Conservation (phyloP, 768 basidiomycete genomes). For the Tylopilus felleus region DNA sequence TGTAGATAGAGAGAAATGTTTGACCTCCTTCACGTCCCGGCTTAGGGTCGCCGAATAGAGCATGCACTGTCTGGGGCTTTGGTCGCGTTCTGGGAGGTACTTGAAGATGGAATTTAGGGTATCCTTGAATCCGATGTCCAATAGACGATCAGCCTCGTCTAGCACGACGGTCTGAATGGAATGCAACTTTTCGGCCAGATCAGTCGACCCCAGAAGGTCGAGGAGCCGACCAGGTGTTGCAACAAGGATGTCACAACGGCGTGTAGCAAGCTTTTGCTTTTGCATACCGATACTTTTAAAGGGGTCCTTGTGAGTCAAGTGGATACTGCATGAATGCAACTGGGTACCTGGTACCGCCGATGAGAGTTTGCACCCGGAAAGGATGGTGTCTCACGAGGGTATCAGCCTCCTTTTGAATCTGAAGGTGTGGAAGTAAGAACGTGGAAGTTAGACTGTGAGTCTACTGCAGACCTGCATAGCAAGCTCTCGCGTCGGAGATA, state of each 20-base stretch:
- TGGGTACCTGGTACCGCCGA: conserved; percentile 53
- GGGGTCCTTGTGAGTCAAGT: conserved; percentile 1
- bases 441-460: not conserved
- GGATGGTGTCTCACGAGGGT: conserved; percentile 39
- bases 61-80: conserved; percentile 61
- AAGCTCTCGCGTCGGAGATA: conserved; percentile 74
- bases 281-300: conserved; percentile 22
- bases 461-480: conserved; percentile 60
- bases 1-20: conserved; percentile 1
- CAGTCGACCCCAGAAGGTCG: conserved; percentile 57
- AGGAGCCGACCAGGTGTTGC: conserved; percentile 75
- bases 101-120: conserved; percentile 62
- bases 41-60: conserved; percentile 76
- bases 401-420: conserved; percentile 63
- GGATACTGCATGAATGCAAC: not conserved
- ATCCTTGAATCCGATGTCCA: conserved; percentile 70
- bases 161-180: conserved; percentile 49
- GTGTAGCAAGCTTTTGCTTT: conserved; percentile 25
- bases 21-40: conserved; percentile 56
- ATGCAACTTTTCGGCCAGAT: conserved; percentile 35
- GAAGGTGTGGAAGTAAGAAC: conserved; percentile 30
- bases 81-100: conserved; percentile 39
- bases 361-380: conserved; percentile 45
- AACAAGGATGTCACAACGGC: conserved; percentile 53
- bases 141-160: conserved; percentile 72